Base-by-base conservation (phyloP, 768 basidiomycete genomes). In the Boletus rubroflammeus region DNA sequence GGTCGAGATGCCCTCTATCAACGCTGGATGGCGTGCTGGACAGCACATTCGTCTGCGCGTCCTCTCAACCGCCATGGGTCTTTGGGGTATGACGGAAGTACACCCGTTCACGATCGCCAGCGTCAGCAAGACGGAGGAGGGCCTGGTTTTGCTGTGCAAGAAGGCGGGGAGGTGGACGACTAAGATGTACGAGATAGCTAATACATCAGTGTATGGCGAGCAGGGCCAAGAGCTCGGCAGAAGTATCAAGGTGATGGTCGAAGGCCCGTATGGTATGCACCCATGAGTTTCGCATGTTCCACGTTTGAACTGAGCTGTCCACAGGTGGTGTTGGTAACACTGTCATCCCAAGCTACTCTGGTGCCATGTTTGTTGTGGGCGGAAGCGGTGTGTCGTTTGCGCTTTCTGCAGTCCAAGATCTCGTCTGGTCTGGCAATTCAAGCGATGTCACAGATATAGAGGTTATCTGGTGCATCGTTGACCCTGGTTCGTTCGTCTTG, bases 81-180 rank as follows among this genome's bases (percentile, higher is more conserved):
- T 74, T 70, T 67, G 73, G 36, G 78, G 81, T 17, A 80, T 81
- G 75, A 69, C 78, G 1, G 85, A 92, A 63, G 70, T 73, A 1
- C 93, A 94, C 61, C 92, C 89, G 0, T 93, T 93, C 71, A 90
- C 92, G 1, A 88, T 93, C 59, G 86, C 89, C 8, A 86, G 78
- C 55, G 81, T 82, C 15, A 76, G 78, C 32, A 70, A 71, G 26
- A 75, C 75, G 7, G 71, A 75, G 14, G 83, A 86, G 25, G 87
- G 89, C 1, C 65, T 92, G 44, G 78, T 85, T 0, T 70, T 92
- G 42, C 69, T 90, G 62, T 81, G 80, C 59, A 90, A 89, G 74
- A 79, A 79, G 53, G 65, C 76, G 0, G 90, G 90, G 0, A 71
- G 72, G 6, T 93, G 87, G 85, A 88, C 88, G 19, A 69, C 68